Conservation (phyloP, 2,329 filamentous ascomycete genomes). For the Phialocephala subalpina region DNA sequence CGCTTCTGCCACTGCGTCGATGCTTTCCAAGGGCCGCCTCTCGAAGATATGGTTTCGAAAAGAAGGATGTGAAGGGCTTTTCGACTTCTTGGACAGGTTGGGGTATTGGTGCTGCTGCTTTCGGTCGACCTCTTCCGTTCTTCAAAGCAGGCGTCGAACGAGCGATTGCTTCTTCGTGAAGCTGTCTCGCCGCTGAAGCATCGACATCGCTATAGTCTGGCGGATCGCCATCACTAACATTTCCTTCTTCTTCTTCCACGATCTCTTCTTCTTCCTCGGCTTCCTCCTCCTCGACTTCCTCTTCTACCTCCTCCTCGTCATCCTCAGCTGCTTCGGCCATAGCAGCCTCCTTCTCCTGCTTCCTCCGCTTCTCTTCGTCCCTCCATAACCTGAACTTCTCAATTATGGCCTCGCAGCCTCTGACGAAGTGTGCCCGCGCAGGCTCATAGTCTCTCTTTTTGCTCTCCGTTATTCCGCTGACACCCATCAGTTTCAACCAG, state of each 20-base stretch:
- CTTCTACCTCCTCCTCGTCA: conserved; percentile 76
- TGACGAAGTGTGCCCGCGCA: conserved; percentile 85
- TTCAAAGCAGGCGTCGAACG: conserved; percentile 37
- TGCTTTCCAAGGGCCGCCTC: conserved; percentile 79
- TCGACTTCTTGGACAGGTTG: conserved; percentile 41
- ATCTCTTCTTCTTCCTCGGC: conserved; percentile 68
- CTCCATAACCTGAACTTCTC: conserved; percentile 91
- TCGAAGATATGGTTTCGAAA: conserved; percentile 73
- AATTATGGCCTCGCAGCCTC: conserved; percentile 81
- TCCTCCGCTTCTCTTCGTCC: conserved; percentile 85
- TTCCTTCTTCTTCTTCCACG: conserved; percentile 45
- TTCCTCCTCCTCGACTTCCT: conserved; percentile 69
- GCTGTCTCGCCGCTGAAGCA: conserved; percentile 75
- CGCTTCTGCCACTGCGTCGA: conserved; percentile 72
- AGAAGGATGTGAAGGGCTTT: conserved; percentile 87
- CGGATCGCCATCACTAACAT: conserved; percentile 57
- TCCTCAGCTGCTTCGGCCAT: conserved; percentile 46
- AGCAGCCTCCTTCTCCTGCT: conserved; percentile 76
- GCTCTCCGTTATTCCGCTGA: conserved; percentile 80
- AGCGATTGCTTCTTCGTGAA: conserved; percentile 58
- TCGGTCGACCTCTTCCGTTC: conserved; percentile 44
- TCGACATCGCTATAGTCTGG: conserved; percentile 76
- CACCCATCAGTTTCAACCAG: conserved; percentile 92
- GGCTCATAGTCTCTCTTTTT: conserved; percentile 88
- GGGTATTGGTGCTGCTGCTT: conserved; percentile 37